These are phyloP conservation scores for Endotrypanum monterogeii DNA, from an alignment of 208 protist species.

Conservation along the genomic window DNA sequence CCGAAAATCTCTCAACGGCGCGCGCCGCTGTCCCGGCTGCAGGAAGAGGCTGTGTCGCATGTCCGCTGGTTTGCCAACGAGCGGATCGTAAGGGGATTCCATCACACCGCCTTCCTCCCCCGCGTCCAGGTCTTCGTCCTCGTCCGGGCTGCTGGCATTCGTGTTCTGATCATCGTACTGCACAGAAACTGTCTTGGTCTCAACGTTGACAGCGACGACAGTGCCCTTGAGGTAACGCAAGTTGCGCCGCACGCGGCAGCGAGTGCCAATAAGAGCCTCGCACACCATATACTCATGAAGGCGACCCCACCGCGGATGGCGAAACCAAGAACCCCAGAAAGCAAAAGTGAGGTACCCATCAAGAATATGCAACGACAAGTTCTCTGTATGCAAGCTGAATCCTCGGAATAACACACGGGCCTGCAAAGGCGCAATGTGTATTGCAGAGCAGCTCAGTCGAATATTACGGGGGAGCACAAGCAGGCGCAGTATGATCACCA, in stretches of 20 bases:
- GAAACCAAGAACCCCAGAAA: constrained; percentile 73
- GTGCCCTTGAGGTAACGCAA: constrained; percentile 62
- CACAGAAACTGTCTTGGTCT: constrained; percentile 65
- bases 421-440: constrained; percentile 65
- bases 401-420: constrained; percentile 77
- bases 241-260: constrained; percentile 62
- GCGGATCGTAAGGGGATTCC: not conserved
- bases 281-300: constrained; percentile 80
- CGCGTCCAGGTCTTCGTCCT: constrained; percentile 23
- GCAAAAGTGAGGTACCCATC: constrained; percentile 85
- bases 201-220: constrained; percentile 63
- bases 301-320: constrained; percentile 53
- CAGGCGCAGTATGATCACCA: constrained; percentile 63
- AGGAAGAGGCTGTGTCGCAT: not conserved
- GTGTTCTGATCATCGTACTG: constrained; percentile 44
- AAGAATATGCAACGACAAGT: constrained; percentile 79
- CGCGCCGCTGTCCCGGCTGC: constrained; percentile 7
- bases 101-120: constrained; percentile 1
- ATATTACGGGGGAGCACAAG: constrained; percentile 65
- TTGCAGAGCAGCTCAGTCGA: constrained; percentile 47
- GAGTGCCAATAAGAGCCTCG: constrained; percentile 65
- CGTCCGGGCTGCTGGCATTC: constrained; percentile 7
- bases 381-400: constrained; percentile 76
- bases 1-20: constrained; percentile 20
- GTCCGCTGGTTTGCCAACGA: not conserved